Evolutionary conservation across 2,329 filamentous ascomycete genomes (phyloP).

Genomic region (Claviceps sp.): DNA sequence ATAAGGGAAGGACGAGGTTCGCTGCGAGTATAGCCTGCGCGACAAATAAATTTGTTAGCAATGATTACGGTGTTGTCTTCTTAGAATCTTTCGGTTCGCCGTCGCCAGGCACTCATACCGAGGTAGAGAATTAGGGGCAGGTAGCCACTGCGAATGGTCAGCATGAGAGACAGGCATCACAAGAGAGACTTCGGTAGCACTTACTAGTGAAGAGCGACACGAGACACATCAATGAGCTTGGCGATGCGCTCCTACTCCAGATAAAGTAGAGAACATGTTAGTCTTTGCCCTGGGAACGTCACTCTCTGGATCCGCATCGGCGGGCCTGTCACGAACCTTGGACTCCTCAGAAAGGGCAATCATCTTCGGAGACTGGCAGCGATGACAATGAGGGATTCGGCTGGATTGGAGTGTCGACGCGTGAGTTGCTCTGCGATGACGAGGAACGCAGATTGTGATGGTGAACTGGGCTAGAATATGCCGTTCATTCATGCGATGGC

Average conservation of each 20-base stretch:
- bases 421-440: no score
- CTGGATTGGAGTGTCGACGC: neutral
- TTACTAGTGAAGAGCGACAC: conserved; percentile 92
- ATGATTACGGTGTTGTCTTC: neutral
- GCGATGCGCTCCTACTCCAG: conserved; percentile 77
- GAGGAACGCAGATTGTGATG: neutral
- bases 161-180: conserved; percentile 6
- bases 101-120: conserved; percentile 39
- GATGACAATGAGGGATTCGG: conserved; percentile 7
- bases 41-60: conserved; percentile 13
- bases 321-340: conserved; percentile 47
- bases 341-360: conserved; percentile 83
- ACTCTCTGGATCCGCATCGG: neutral
- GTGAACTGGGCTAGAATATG: neutral
- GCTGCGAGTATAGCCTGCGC: conserved; percentile 82
- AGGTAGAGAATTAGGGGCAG: conserved; percentile 94
- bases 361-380: conserved; percentile 25
- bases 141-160: conserved; percentile 59
- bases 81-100: neutral
- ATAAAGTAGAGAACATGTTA: neutral
- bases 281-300: neutral
- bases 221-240: conserved; percentile 87
- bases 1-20: conserved; percentile 69
- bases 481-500: no score
- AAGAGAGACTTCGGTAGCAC: conserved; percentile 16